Conservation (phyloP, 768 basidiomycete genomes). For the Panus rudis region DNA sequence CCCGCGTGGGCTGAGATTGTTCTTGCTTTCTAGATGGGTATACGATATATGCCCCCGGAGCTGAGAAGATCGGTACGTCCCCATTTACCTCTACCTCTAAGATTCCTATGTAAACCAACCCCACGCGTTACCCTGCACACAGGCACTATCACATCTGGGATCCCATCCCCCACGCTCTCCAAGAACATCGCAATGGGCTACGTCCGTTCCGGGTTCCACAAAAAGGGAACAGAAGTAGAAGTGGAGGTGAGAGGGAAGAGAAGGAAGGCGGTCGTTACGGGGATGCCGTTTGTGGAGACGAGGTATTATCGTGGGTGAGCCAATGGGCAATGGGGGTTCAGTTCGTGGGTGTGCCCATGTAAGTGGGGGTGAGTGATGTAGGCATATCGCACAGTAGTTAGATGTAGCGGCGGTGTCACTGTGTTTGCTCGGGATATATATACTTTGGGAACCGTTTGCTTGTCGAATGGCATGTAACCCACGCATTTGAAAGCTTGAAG, state of each 20-base stretch:
- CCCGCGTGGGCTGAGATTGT: constrained; percentile 77
- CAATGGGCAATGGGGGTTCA: too few species aligned
- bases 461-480: too few species aligned
- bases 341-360: too few species aligned
- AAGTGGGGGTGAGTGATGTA: too few species aligned
- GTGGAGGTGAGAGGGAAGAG: constrained; percentile 82
- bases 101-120: constrained; percentile 1
- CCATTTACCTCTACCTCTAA: background rate
- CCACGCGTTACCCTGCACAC: constrained; percentile 6
- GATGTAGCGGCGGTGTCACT: too few species aligned
- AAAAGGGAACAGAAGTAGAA: constrained; percentile 79
- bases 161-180: constrained; percentile 84
- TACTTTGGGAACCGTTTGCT: too few species aligned
- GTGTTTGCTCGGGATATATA: too few species aligned
- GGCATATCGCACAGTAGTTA: too few species aligned
- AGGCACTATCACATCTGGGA: constrained; percentile 87
- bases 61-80: constrained; percentile 54
- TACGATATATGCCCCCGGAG: constrained; percentile 21
- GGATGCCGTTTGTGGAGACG: constrained; percentile 85
- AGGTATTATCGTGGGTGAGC: constrained; percentile 67
- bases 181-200: constrained; percentile 98
- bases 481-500: too few species aligned
- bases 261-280: constrained; percentile 63
- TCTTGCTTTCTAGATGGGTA: constrained; percentile 32
- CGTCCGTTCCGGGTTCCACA: constrained; percentile 73